Evolutionary conservation across 2,329 filamentous ascomycete genomes (phyloP).

Genomic region (Penicillium paneum): DNA sequence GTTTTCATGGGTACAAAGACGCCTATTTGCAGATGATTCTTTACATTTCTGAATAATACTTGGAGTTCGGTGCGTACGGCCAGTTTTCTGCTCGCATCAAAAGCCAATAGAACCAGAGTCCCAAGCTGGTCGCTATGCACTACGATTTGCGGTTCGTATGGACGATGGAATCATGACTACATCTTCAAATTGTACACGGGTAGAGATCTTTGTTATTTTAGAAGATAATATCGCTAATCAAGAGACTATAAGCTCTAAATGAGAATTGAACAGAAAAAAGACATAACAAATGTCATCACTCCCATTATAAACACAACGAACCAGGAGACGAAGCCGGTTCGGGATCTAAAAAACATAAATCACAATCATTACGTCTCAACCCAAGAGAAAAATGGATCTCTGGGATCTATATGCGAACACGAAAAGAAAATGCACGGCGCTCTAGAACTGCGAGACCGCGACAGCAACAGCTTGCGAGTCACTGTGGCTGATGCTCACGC

Average conservation of each 20-base stretch:
- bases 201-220: neutral
- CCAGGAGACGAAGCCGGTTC: slow-evolving; percentile 25
- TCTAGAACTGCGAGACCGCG: slow-evolving; percentile 73
- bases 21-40: too few relatives aligned
- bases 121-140: neutral
- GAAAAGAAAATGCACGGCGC: slow-evolving; percentile 11
- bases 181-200: neutral
- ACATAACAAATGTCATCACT: slow-evolving; percentile 24
- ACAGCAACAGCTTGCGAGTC: slow-evolving; percentile 93
- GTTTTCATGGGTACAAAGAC: too few relatives aligned
- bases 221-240: neutral
- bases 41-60: too few relatives aligned
- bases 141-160: too few relatives aligned
- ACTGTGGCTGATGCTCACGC: slow-evolving; percentile 92
- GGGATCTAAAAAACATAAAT: slow-evolving; percentile 25
- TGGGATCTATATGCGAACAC: slow-evolving; percentile 15
- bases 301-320: slow-evolving; percentile 27
- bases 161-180: neutral
- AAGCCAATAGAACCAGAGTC: neutral
- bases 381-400: slow-evolving; percentile 2
- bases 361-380: slow-evolving; percentile 28
- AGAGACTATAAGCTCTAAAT: neutral
- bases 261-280: neutral
- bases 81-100: neutral
- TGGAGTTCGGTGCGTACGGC: too few relatives aligned